Conservation (phyloP, 148 eudicot species). For the Rhododendron vialii region DNA sequence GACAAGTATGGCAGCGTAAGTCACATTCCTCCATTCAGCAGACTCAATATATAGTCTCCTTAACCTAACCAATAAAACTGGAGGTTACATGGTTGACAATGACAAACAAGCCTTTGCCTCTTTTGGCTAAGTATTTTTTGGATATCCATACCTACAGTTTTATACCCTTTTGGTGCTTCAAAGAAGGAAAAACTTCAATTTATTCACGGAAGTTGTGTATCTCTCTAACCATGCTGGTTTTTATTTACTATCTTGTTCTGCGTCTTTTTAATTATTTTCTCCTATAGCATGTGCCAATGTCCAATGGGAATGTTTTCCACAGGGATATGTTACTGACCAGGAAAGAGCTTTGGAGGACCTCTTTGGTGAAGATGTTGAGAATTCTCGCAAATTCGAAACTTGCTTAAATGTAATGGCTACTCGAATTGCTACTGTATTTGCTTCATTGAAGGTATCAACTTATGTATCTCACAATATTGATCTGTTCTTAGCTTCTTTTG, state of each 20-base stretch:
- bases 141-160: not conserved
- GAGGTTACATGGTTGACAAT: not conserved
- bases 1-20: not conserved
- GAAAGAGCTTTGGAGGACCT: constrained; percentile 80
- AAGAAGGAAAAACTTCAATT: not conserved
- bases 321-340: constrained; percentile 84
- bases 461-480: not conserved
- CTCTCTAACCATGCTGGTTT: not conserved
- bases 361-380: constrained; percentile 52
- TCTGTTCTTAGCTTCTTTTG: not conserved
- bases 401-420: constrained; percentile 71
- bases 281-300: not conserved
- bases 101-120: not conserved
- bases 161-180: not conserved
- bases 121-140: not conserved
- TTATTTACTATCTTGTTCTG: not conserved
- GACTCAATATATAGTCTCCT: not conserved
- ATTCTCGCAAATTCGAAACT: constrained; percentile 60
- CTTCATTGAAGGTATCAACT: constrained; percentile 78
- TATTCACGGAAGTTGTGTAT: not conserved
- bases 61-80: not conserved
- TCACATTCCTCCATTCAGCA: not conserved
- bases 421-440: constrained; percentile 91
- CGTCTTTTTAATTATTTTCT: not conserved
- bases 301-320: constrained; percentile 5